Percentiles rank a stretch among this genome's conserved stretches.
These are phyloP conservation scores for Ehretia macrophylla DNA, from an alignment of 257 asterid species.

Conservation along the genomic window DNA sequence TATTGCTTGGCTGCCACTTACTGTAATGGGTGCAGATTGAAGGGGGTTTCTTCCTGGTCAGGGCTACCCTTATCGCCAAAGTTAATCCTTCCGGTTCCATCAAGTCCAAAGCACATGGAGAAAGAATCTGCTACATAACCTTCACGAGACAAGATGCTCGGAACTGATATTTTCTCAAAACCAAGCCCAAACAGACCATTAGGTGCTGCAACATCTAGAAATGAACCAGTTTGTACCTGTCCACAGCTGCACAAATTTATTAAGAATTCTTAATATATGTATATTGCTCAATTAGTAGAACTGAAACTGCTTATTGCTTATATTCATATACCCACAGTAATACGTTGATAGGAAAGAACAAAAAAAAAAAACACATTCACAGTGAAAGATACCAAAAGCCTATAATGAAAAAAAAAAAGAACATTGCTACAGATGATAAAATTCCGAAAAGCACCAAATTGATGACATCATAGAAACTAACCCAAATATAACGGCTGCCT, in stretches of 20 bases:
- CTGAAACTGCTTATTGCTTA: too few relatives aligned
- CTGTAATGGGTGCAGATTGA: constrained; percentile 51
- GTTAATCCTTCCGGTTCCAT: constrained; percentile 65
- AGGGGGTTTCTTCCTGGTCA: constrained; percentile 77
- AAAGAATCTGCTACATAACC: constrained; percentile 65
- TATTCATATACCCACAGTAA: too few relatives aligned
- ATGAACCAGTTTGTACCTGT: constrained; percentile 77
- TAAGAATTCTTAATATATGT: constrained; percentile 7
- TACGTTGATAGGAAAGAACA: too few relatives aligned
- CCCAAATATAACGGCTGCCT: constrained; percentile 75
- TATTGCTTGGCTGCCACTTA: constrained; percentile 33
- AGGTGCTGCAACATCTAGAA: constrained; percentile 74
- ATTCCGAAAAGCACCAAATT: not conserved
- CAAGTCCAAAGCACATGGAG: constrained; percentile 88
- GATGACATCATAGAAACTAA: constrained; percentile 27
- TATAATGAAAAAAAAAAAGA: too few relatives aligned
- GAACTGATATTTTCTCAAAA: constrained; percentile 76
- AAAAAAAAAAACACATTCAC: too few relatives aligned
- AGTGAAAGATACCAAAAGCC: too few relatives aligned
- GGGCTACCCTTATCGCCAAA: constrained; percentile 88
- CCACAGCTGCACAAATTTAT: constrained; percentile 58
- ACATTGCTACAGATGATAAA: not conserved
- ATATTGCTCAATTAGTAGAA: too few relatives aligned
- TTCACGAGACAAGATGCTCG: constrained; percentile 59
- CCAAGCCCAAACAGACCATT: constrained; percentile 88